Conservation (phyloP, 352 stramenopile species). For the Phytopythium helicoides region DNA sequence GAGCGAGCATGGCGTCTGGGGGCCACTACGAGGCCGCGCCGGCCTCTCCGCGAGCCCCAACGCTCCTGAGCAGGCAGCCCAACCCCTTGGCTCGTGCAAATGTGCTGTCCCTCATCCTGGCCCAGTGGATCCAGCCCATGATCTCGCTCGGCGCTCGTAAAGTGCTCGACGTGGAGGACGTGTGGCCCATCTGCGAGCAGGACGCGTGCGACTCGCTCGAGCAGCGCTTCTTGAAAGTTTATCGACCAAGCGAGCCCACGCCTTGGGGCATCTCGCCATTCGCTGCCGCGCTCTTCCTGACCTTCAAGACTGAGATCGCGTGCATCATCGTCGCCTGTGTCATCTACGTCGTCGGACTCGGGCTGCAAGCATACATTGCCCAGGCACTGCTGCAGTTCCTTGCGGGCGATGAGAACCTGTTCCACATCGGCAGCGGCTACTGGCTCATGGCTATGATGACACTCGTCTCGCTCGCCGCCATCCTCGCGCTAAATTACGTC, state of each 20-base stretch:
- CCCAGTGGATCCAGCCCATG: slow-evolving; percentile 35
- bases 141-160: slow-evolving; percentile 22
- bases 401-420: slow-evolving; percentile 23
- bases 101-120: slow-evolving; percentile 21
- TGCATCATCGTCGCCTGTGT: slow-evolving; percentile 13
- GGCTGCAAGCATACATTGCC: slow-evolving; percentile 23
- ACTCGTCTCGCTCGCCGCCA: slow-evolving; percentile 13
- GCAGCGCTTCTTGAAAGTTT: slow-evolving; percentile 16
- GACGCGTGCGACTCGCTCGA: slow-evolving; percentile 23
- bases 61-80: slow-evolving; percentile 10
- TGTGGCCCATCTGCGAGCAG: slow-evolving; percentile 22
- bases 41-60: slow-evolving; percentile 2
- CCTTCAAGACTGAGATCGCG: slow-evolving; percentile 14
- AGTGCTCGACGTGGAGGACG: slow-evolving; percentile 24
- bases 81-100: slow-evolving; percentile 39
- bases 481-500: slow-evolving; percentile 32
- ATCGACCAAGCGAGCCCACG: slow-evolving; percentile 4
- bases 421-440: slow-evolving; percentile 25
- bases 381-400: slow-evolving; percentile 28
- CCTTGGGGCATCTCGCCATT: slow-evolving; percentile 16
- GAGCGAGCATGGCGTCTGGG: slow-evolving; percentile 9
- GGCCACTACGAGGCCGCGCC: slow-evolving; percentile 11
- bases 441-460: slow-evolving; percentile 26
- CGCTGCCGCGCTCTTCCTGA: slow-evolving; percentile 11
- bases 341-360: slow-evolving; percentile 25